phyloP scores from a whole-genome alignment of 1,284 basidiomycete genomes.

The Malassezia dermatis region DNA sequence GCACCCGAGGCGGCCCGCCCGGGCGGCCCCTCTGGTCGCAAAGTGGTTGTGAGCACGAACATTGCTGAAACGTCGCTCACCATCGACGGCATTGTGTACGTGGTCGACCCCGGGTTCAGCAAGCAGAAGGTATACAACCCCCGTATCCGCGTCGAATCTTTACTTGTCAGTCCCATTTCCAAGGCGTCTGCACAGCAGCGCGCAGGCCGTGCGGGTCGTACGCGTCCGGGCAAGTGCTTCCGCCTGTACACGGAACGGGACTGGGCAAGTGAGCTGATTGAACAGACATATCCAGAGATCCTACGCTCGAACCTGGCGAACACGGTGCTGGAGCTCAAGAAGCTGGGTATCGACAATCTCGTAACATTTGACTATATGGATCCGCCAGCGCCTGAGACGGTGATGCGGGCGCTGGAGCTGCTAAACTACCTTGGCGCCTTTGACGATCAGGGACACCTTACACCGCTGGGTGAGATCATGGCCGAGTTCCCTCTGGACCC shows the following conservation, averaged over 20 bases:
- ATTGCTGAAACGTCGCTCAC: conserved; percentile 96
- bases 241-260: conserved; percentile 93
- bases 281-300: conserved; percentile 94
- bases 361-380: conserved; percentile 72
- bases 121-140: conserved; percentile 98
- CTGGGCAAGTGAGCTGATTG: conserved; percentile 74
- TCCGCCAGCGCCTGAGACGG: conserved; percentile 71
- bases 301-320: conserved; percentile 72
- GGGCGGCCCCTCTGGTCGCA: conserved; percentile 73
- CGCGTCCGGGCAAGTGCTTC: conserved; percentile 93
- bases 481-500: conserved; percentile 97
- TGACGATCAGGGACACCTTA: conserved; percentile 88
- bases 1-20: conserved; percentile 59
- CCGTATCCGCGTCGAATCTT: conserved; percentile 84
- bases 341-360: conserved; percentile 61
- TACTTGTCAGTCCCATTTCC: conserved; percentile 87
- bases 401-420: conserved; percentile 93
- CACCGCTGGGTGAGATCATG: conserved; percentile 78
- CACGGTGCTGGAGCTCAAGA: conserved; percentile 84
- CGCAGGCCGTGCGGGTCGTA: conserved; percentile 90
- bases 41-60: conserved; percentile 91
- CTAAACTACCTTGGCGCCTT: conserved; percentile 84
- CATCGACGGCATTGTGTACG: conserved; percentile 97
- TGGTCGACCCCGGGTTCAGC: conserved; percentile 93
- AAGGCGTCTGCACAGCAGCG: conserved; percentile 93